Conservation (phyloP, 768 basidiomycete genomes). For the Scleroderma citrinum region DNA sequence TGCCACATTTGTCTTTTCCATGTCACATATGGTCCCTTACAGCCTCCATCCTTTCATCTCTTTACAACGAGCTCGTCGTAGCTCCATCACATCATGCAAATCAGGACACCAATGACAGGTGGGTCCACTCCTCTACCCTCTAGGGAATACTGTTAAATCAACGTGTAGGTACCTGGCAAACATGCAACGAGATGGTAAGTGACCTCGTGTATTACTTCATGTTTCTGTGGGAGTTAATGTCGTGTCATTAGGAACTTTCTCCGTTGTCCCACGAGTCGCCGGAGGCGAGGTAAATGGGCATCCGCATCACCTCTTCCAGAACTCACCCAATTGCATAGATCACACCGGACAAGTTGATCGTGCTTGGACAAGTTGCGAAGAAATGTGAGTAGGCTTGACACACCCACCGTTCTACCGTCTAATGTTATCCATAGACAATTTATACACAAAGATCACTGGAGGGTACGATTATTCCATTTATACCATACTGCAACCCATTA, state of each 20-base stretch:
- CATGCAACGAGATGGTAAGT: conserved; percentile 57
- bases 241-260: conserved; percentile 50
- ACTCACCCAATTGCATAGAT: conserved; percentile 20
- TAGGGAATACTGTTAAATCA: background rate
- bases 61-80: conserved; percentile 64
- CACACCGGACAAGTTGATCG: conserved; percentile 61
- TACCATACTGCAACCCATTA: background rate
- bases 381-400: conserved; percentile 37
- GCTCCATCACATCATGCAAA: conserved; percentile 56
- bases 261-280: conserved; percentile 64
- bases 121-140: conserved; percentile 4
- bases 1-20: background rate
- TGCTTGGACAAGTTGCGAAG: conserved; percentile 57
- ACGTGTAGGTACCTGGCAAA: conserved; percentile 53
- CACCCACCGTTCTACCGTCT: background rate
- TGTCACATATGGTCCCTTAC: background rate
- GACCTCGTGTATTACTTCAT: background rate
- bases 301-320: background rate
- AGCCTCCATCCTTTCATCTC: conserved; percentile 39
- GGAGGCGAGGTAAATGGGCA: conserved; percentile 54
- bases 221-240: background rate
- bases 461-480: conserved; percentile 12
- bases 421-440: conserved; percentile 26
- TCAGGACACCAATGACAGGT: conserved; percentile 65
- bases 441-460: conserved; percentile 61